Base-by-base conservation (phyloP, 148 eudicot genomes). In the Polygonum aviculare region DNA sequence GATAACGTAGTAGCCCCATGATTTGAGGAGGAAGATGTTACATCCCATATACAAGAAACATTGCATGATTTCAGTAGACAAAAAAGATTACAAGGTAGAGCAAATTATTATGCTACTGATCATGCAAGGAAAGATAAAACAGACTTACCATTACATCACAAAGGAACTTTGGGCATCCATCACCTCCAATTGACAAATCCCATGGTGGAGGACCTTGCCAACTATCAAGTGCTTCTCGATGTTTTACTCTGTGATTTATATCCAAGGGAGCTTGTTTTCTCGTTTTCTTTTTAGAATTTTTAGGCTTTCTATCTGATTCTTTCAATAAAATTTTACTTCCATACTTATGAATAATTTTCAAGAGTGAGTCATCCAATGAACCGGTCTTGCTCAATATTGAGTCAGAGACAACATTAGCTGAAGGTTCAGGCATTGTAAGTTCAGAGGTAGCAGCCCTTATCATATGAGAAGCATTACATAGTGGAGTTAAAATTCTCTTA, bases 71-170 rank as follows among this genome's bases (percentile, higher is more conserved):
- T 69, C 14, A 70, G 16, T 41, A 8, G 3, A 38, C 45, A 69
- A 22, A 69, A 67, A 67, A n/a, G 14, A 44, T 72, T 33, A 72
- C 2, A 72, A 72, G 52, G 50, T 35, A 72, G 16, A 22, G 52
- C 33, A 72, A 72, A 48, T 11, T 72, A 72, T 48, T 52, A 21
- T 44, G 52, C 52, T 2, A 19, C 36, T 19, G 50, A 44, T 72
- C 75, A 72, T 48, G 12, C 54, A 7, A 75, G 16, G 18, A 49
- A 75, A 33, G 35, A 54, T 54, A 21, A 75, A 81, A 74, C 21
- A 31, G 62, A 78, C 90, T 75, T 81, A 94, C 98, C 98, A 94
- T 94, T 76, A 94, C 92, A 84, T 94, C 98, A 79, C 98, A 95
- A 9, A 95, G 85, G 81, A 95, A 95, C 84, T 89, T 95, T 54